Percentiles rank a stretch among this genome's conserved stretches.
Conservation (phyloP, 2,329 filamentous ascomycete genomes). For the Penicillium sp. region DNA sequence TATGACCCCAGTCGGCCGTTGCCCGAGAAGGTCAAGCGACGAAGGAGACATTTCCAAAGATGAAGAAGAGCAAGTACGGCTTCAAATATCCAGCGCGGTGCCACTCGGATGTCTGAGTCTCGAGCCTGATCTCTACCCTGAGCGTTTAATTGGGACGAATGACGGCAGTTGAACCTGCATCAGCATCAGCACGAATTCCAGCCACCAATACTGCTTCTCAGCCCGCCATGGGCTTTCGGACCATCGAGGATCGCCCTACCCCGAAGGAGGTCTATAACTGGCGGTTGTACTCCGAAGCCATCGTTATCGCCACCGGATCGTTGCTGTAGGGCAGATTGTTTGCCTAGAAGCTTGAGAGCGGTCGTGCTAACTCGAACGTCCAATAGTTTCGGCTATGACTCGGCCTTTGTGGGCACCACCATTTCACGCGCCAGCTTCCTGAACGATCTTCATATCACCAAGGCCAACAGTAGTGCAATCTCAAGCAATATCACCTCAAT, state of each 20-base stretch:
- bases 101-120: constrained; percentile 2
- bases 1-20: background rate
- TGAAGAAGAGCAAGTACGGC: background rate
- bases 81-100: constrained; percentile 9
- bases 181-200: background rate
- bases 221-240: constrained; percentile 37
- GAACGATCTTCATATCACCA: constrained; percentile 46
- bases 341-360: constrained; percentile 13
- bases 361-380: background rate
- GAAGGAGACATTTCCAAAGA: background rate
- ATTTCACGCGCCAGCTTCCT: constrained; percentile 55
- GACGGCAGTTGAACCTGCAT: constrained; percentile 2
- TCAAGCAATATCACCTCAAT: constrained; percentile 53
- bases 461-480: constrained; percentile 41
- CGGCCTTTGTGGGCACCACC: constrained; percentile 58
- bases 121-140: background rate
- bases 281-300: constrained; percentile 52
- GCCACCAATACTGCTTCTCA: background rate
- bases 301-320: constrained; percentile 54
- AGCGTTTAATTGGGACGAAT: background rate
- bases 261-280: constrained; percentile 59
- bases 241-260: constrained; percentile 55
- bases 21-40: background rate
- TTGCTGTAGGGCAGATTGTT: constrained; percentile 30
- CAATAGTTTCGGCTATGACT: constrained; percentile 55